phyloP scores from a whole-genome alignment of 257 asterid species.

The Lantana camara region DNA sequence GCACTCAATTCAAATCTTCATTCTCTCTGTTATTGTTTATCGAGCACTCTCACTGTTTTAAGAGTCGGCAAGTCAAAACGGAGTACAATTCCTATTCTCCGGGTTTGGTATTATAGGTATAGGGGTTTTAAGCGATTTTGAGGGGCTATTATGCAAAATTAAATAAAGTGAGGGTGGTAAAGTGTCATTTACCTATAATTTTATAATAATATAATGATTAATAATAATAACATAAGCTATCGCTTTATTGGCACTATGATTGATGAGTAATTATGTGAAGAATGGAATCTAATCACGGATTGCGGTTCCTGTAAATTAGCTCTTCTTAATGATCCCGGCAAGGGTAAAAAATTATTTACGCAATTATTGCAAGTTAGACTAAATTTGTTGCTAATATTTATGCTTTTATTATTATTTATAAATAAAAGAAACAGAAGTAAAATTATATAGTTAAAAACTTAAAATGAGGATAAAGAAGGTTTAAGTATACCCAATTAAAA shows the following conservation, averaged over 20 bases:
- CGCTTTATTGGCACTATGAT: not conserved
- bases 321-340: not conserved
- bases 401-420: not conserved
- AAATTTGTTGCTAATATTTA: not conserved
- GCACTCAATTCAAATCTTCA: no score
- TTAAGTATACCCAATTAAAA: conserved; percentile 14
- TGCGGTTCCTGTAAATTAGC: not conserved
- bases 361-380: not conserved
- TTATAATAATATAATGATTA: no score
- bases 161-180: no score
- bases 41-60: no score
- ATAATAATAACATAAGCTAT: not conserved
- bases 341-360: not conserved
- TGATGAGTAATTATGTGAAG: not conserved
- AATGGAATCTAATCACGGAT: conserved; percentile 11
- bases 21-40: no score
- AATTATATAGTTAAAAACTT: not conserved
- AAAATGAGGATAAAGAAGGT: conserved; percentile 13
- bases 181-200: no score
- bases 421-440: not conserved
- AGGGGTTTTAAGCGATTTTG: no score
- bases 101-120: no score
- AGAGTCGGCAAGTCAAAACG: no score
- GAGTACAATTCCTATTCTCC: no score
- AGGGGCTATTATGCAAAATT: no score